Base-by-base conservation (phyloP, 495 filamentous ascomycete genomes). In the Aspergillus bridgeri region DNA sequence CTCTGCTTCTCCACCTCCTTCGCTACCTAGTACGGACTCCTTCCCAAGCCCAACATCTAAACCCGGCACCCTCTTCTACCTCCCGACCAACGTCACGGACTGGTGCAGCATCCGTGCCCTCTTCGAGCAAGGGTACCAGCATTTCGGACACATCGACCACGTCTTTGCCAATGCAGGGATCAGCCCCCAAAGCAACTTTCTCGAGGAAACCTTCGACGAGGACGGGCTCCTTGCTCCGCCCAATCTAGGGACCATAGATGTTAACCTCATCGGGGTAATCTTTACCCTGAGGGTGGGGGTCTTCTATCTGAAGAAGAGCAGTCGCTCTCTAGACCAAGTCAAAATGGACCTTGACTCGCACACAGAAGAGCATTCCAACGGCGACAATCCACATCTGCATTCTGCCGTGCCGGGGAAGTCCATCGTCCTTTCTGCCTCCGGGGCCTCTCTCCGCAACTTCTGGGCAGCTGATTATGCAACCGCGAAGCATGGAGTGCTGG, bases 81-180 rank as follows among this genome's bases (percentile, higher is more conserved):
- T 72, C 5, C 29, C 69, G 42, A 68, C 73, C 5, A 66, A 81
- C 58, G 76, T 83, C 4, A 63, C 65, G 6, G 58, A 69, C 7
- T 83, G 78, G 77, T 43, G 61, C 17, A 73, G 72, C 27, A 63
- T 77, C 17, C 64, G 65, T 27, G 62, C 58, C 7, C 56, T 80
- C 15, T 83, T 81, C 64, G 67, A 68, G 38, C 53, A 68, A 21
- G 70, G 74, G 3, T 62, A 71, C 21, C 52, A 71, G 18, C 62
- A 53, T 19, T 75, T 73, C 57, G 73, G 76, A 6, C 72, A 68
- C 5, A 77, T 83, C 29, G 80, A 83, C 58, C 70, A 76, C 53
- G 79, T 80, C 19, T 75, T 81, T 33, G 78, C 78, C 33, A 80
- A 79, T 46, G 80, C 80, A 5, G 80, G 80, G 17, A 61, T 81